Percentiles rank a stretch among this genome's conserved stretches.
Evolutionary conservation across 2,329 filamentous ascomycete genomes (phyloP).

Genomic region (Eurotiales sp.): DNA sequence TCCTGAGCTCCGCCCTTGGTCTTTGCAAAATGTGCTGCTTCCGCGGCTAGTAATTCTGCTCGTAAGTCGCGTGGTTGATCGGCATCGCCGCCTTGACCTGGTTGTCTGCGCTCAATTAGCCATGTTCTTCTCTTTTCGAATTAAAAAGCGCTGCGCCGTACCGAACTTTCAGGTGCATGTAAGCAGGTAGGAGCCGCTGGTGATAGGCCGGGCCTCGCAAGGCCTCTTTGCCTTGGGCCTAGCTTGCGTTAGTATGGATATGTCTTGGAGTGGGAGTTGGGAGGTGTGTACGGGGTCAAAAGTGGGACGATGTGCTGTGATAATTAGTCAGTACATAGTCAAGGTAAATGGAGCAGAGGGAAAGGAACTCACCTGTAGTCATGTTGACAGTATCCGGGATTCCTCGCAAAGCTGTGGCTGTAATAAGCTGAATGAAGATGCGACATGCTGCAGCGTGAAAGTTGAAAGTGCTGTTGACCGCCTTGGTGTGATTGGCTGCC

Average conservation of each 20-base stretch:
- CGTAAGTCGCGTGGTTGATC: conserved; percentile 75
- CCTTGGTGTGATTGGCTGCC: conserved; percentile 29
- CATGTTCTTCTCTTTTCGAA: neutral
- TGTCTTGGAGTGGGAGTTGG: neutral
- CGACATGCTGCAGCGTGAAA: neutral
- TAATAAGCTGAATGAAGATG: conserved; percentile 4
- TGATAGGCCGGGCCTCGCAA: conserved; percentile 92
- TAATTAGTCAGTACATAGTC: conserved; percentile 26
- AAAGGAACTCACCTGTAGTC: conserved; percentile 37
- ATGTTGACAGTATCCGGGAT: conserved; percentile 23
- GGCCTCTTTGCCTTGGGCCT: conserved; percentile 93
- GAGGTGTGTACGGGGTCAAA: conserved; percentile 77
- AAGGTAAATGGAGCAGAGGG: too few relatives aligned
- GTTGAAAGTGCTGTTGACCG: conserved; percentile 19
- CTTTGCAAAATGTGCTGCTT: conserved; percentile 83
- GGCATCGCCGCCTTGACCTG: conserved; percentile 83
- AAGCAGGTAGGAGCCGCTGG: conserved; percentile 87
- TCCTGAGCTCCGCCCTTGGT: conserved; percentile 62
- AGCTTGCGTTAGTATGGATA: conserved; percentile 17
- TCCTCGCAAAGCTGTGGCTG: neutral
- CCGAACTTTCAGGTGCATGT: conserved; percentile 88
- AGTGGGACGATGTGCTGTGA: conserved; percentile 72
- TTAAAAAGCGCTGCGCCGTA: conserved; percentile 33
- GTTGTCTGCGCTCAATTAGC: conserved; percentile 52
- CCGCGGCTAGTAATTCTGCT: conserved; percentile 83